Base-by-base conservation (phyloP, 768 basidiomycete species). In the Suillus spraguei region DNA sequence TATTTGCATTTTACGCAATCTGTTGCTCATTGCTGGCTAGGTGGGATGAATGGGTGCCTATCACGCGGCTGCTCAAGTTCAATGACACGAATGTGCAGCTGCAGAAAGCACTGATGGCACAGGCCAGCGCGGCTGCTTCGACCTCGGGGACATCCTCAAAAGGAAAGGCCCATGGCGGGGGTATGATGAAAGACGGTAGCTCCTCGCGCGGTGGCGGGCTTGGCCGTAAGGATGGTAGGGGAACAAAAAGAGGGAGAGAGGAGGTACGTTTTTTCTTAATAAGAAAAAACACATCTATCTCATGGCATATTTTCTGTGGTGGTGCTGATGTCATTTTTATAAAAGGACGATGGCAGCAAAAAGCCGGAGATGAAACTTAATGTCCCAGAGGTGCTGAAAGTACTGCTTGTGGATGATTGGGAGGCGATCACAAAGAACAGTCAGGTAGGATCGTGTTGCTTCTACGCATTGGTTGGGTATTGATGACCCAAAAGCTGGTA, bases 21-120 rank as follows among this genome's bases (percentile, higher is more conserved):
- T 42, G 14, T 64, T 41, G 22, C 22, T 16, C 14, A 39, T 56
- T n/a, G 32, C 33, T 47, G 46, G 47, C 46, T 68, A 97, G 95
- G 65, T 98, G 95, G 95, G 95, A 97, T 78, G 96, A 99, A 81
- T 98, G 94, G 94, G 97, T 98, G 0, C 91, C 92, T 2, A 83
- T 85, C 28, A 73, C 72, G 28, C 89, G 97, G 5, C 79, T 98
- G 38, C 83, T 97, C 66, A 97, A 98, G 76, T 82, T 83, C 71
- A 93, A 90, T 72, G 94, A 97, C 64, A 80, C 83, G 49, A 95
- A 94, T 69, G 80, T 96, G 39, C 83, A 83, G 28, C 78, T 87
- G 65, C 95, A 98, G 73, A 93, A 94, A 74, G 76, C 75, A 32
- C 81, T 99, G 13, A 79, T 79, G 60, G 68, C 72, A 28, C 79